Evolutionary conservation across 345 rosid species (phyloP).

Genomic region (Schrenkiella parvula): DNA sequence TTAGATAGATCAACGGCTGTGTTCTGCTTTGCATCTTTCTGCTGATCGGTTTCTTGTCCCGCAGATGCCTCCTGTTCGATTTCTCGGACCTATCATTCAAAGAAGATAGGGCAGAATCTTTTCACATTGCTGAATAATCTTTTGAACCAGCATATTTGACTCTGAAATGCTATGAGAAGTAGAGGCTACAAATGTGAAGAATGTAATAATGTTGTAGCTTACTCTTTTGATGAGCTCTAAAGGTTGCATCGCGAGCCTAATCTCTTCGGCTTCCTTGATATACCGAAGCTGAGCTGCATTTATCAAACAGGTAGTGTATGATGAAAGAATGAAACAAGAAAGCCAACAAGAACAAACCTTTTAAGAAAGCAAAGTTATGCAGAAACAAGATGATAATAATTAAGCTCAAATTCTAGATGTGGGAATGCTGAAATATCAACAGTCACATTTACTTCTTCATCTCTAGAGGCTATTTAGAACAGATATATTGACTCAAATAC

Average conservation of each 20-base stretch:
- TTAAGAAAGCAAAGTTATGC: background rate
- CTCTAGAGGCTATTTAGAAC: background rate
- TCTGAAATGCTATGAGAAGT: background rate
- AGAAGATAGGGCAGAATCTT: background rate
- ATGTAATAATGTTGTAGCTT: background rate
- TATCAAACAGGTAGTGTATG: background rate
- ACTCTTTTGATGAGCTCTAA: constrained; percentile 80
- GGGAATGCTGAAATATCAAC: background rate
- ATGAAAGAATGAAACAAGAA: background rate
- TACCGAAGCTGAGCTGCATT: constrained; percentile 53
- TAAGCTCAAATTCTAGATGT: background rate
- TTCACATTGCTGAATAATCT: background rate
- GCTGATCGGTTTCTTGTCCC: constrained; percentile 46
- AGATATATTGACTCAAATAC: background rate
- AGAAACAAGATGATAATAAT: background rate
- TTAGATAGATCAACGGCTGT: constrained; percentile 71
- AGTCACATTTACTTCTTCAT: background rate
- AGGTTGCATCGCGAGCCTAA: constrained; percentile 81
- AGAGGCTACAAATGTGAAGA: background rate
- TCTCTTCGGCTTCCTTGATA: constrained; percentile 76
- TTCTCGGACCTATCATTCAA: constrained; percentile 62
- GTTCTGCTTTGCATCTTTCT: constrained; percentile 55
- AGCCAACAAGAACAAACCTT: background rate
- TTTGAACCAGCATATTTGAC: background rate
- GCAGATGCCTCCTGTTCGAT: constrained; percentile 63